Percentiles rank a stretch among this genome's conserved stretches.
phyloP scores from a whole-genome alignment of 306 rosid species.

The Casuarina cunninghamiana region DNA sequence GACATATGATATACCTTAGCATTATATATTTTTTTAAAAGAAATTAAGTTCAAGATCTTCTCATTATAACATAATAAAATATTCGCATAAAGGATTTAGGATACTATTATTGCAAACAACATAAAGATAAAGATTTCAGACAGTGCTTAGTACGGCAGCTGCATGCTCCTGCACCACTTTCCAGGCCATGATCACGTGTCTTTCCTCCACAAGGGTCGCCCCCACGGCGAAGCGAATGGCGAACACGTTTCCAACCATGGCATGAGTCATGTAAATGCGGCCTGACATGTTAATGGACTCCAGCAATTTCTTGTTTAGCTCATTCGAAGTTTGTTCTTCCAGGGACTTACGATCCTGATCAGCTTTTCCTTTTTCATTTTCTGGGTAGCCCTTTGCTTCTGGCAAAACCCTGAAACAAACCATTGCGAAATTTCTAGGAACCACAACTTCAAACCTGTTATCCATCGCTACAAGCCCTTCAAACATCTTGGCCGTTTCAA shows the following conservation, averaged over 20 bases:
- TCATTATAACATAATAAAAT: too few relatives aligned
- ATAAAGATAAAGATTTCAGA: too few relatives aligned
- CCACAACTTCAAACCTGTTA: constrained; percentile 32
- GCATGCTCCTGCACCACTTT: constrained; percentile 49
- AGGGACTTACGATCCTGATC: background rate
- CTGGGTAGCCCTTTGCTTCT: background rate
- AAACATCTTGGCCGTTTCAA: constrained; percentile 31
- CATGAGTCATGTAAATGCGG: constrained; percentile 43
- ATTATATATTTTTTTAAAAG: too few relatives aligned
- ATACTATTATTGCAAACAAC: too few relatives aligned
- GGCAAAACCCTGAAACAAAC: constrained; percentile 33
- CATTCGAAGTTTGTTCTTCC: constrained; percentile 7
- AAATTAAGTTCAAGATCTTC: too few relatives aligned
- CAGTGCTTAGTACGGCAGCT: background rate
- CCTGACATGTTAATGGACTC: constrained; percentile 49
- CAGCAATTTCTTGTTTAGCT: constrained; percentile 34
- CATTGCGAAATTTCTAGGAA: constrained; percentile 23
- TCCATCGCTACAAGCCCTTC: constrained; percentile 28
- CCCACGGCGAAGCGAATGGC: constrained; percentile 47
- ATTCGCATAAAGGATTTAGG: too few relatives aligned
- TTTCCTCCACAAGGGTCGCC: constrained; percentile 46
- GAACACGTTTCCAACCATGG: constrained; percentile 34
- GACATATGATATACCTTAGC: too few relatives aligned
- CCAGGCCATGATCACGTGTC: constrained; percentile 39
- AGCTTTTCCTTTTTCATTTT: background rate